Evolutionary conservation across 345 rosid species (phyloP).

Genomic region (Arabidopsis suecica): DNA sequence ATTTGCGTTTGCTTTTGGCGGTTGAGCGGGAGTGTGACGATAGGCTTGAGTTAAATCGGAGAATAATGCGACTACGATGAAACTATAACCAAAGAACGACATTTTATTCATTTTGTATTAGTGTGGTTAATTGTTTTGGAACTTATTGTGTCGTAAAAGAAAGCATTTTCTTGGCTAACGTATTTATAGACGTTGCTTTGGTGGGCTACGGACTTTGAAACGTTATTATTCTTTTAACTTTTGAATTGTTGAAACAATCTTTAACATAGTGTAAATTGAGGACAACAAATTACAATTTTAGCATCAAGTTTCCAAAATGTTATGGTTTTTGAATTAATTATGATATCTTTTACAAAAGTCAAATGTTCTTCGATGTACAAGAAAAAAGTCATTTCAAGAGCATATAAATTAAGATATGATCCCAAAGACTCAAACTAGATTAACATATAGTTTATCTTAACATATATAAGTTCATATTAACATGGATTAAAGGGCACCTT

Average conservation of each 20-base stretch:
- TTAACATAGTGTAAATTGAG: neutral
- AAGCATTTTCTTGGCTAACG: constrained; percentile 2
- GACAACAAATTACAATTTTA: neutral
- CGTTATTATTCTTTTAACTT: neutral
- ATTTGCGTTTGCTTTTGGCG: constrained; percentile 28
- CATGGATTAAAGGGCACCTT: neutral
- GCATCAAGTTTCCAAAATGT: neutral
- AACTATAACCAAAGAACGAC: constrained; percentile 12
- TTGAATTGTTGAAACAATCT: neutral
- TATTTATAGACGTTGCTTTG: constrained; percentile 19
- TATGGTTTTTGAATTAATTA: neutral
- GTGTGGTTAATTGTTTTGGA: neutral
- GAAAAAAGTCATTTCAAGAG: neutral
- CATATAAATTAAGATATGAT: neutral
- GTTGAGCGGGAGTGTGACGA: constrained; percentile 36
- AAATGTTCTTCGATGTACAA: neutral
- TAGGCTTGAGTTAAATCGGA: constrained; percentile 25
- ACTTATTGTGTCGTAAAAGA: constrained; percentile 1
- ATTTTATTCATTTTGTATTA: constrained; percentile 11
- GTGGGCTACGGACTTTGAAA: neutral
- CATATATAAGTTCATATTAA: too few relatives aligned
- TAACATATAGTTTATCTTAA: too few relatives aligned
- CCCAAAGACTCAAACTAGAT: neutral
- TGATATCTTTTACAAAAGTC: neutral
- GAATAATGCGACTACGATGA: constrained; percentile 15